A percentile compares a stretch with the other conserved stretches of the same genome.
Conservation (phyloP, 2,329 filamentous ascomycete species). For the Tympanopsis confertula region DNA sequence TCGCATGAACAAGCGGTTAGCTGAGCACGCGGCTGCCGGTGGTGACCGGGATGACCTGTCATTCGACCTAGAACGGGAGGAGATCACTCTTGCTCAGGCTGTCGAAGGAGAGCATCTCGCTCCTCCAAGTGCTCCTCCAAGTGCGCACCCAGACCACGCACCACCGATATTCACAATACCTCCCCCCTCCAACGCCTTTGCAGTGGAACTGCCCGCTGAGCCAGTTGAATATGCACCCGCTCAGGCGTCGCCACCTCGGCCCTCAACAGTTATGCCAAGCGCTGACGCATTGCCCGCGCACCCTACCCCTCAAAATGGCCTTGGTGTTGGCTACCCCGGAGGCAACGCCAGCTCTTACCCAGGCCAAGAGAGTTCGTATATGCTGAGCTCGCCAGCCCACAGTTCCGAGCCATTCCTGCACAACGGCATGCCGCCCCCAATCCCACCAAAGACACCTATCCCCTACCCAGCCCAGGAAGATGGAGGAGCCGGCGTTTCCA, state of each 20-base stretch:
- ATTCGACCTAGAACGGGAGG: conserved; percentile 23
- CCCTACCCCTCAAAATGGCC: not conserved
- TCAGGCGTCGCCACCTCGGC: not conserved
- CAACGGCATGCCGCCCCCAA: not conserved
- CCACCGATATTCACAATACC: not conserved
- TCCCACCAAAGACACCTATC: not conserved
- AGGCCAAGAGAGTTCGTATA: no score
- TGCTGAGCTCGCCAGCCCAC: not conserved
- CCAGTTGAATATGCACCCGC: not conserved
- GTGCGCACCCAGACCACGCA: not conserved
- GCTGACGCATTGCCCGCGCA: not conserved
- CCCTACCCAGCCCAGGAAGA: conserved; percentile 20
- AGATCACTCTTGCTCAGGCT: conserved; percentile 39
- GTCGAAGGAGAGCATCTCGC: not conserved
- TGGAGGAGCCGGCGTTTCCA: conserved; percentile 23
- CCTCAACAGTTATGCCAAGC: not conserved
- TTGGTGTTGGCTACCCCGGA: not conserved
- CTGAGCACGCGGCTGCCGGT: conserved; percentile 32
- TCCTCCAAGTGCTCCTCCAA: not conserved
- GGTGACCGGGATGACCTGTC: conserved; percentile 30
- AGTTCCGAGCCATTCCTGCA: not conserved
- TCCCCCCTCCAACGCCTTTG: not conserved
- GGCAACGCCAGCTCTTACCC: no score
- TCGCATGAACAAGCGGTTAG: conserved; percentile 54
- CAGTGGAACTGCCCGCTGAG: conserved; percentile 1